Evolutionary conservation across 2,329 filamentous ascomycete species (phyloP).

Genomic region (Karstenula rhodostoma): DNA sequence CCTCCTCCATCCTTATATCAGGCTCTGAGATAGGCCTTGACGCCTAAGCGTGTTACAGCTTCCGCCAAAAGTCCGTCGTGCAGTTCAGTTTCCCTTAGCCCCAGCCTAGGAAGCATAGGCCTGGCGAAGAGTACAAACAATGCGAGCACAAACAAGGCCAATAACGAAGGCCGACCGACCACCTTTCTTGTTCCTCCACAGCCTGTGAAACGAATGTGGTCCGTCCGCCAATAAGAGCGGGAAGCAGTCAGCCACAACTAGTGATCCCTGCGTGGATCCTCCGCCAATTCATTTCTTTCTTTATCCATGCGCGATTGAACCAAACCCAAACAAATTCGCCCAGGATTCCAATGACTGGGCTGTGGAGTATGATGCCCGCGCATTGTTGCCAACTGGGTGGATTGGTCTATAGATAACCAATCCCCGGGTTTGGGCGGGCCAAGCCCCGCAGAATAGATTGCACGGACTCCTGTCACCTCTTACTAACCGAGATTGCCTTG

Average conservation of each 20-base stretch:
- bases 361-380: neutral
- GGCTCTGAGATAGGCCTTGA: neutral
- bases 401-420: neutral
- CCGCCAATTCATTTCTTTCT: neutral
- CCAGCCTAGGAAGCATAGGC: neutral
- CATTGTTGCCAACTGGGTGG: neutral
- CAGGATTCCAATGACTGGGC: neutral
- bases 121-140: neutral
- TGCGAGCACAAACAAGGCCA: neutral
- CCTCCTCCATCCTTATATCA: conserved; percentile 4
- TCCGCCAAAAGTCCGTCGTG: conserved; percentile 1
- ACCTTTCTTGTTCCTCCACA: neutral
- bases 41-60: conserved; percentile 9
- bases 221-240: neutral
- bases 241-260: conserved; percentile 6
- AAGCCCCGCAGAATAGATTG: neutral
- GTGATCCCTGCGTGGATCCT: neutral
- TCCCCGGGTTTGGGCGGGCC: neutral
- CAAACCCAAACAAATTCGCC: neutral
- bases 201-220: neutral
- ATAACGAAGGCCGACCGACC: neutral
- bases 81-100: neutral
- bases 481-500: neutral
- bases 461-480: conserved; percentile 1
- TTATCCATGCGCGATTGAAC: neutral